A percentile compares a stretch with the other conserved stretches of the same genome.
Conservation (phyloP, 352 stramenopile species). For the Thraustochytrium sp. region DNA sequence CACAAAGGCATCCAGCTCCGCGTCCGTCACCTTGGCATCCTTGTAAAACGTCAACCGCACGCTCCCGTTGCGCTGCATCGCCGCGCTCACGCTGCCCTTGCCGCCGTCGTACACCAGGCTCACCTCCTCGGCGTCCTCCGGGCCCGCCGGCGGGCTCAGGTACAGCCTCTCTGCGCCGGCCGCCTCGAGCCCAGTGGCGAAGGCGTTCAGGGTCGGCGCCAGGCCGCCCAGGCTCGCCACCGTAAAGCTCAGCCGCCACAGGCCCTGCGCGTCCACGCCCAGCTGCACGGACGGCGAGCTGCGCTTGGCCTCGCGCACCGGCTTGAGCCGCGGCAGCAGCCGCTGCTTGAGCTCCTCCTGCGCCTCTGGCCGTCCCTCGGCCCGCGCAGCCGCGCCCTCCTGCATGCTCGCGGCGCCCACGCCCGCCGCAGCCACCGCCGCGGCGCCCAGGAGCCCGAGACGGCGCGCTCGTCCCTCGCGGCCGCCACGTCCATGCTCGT, state of each 20-base stretch:
- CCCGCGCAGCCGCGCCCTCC: too few relatives aligned
- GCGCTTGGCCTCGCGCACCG: background rate
- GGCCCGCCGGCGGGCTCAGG: background rate
- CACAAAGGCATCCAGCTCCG: constrained; percentile 30
- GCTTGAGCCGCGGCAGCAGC: background rate
- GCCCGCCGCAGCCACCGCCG: too few relatives aligned
- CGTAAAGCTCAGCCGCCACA: background rate
- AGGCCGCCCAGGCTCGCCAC: background rate
- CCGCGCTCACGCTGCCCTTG: background rate
- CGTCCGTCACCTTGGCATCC: background rate
- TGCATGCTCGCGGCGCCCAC: too few relatives aligned
- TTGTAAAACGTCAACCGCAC: constrained; percentile 28
- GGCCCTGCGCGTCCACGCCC: background rate
- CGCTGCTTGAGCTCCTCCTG: background rate
- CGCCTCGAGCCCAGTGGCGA: background rate
- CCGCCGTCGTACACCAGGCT: background rate
- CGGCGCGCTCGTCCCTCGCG: too few relatives aligned
- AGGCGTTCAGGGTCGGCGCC: background rate
- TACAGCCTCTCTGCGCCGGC: background rate
- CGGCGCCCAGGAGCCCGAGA: too few relatives aligned
- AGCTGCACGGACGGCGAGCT: constrained; percentile 28
- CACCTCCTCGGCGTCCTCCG: background rate
- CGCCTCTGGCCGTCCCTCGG: background rate
- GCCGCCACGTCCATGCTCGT: too few relatives aligned
- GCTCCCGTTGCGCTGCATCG: background rate